phyloP scores from a whole-genome alignment of 129 eudicot species.

The Flaveria robusta region DNA sequence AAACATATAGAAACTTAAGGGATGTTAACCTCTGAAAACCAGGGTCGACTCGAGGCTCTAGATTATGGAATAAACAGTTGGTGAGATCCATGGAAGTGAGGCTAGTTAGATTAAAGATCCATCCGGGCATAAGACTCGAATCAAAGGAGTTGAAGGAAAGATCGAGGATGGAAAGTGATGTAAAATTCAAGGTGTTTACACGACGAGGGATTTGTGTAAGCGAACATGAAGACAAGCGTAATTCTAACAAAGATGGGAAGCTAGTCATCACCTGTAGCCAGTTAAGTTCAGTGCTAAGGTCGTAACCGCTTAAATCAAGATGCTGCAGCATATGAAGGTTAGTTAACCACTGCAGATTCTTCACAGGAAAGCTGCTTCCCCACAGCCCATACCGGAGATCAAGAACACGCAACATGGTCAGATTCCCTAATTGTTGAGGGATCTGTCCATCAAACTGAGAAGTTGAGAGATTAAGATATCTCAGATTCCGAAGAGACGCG shows the following conservation, averaged over 20 bases:
- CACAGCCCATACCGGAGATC: conserved; percentile 11
- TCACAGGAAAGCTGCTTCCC: background rate
- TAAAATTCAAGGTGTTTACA: conserved; percentile 1
- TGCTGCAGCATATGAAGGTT: conserved; percentile 17
- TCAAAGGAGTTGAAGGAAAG: conserved; percentile 35
- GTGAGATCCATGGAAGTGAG: conserved; percentile 31
- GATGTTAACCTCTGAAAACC: conserved; percentile 15
- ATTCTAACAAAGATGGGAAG: conserved; percentile 36
- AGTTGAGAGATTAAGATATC: conserved; percentile 34
- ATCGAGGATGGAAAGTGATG: conserved; percentile 36
- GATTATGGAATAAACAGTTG: conserved; percentile 16
- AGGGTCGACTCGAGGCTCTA: conserved; percentile 20
- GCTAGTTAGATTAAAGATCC: conserved; percentile 34
- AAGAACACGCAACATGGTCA: conserved; percentile 27
- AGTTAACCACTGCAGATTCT: conserved; percentile 32
- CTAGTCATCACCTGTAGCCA: conserved; percentile 43
- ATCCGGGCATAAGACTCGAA: conserved; percentile 25
- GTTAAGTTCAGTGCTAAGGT: conserved; percentile 16
- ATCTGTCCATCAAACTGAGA: conserved; percentile 23
- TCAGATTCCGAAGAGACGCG: conserved; percentile 23
- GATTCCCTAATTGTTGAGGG: conserved; percentile 29
- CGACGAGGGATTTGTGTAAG: conserved; percentile 25
- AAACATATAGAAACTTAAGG: conserved; percentile 19
- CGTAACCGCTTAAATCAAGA: conserved; percentile 19
- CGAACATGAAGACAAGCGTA: conserved; percentile 29